These are phyloP conservation scores for Glonium stellatum DNA, from an alignment of 495 filamentous ascomycete genomes.

Conservation along the genomic window DNA sequence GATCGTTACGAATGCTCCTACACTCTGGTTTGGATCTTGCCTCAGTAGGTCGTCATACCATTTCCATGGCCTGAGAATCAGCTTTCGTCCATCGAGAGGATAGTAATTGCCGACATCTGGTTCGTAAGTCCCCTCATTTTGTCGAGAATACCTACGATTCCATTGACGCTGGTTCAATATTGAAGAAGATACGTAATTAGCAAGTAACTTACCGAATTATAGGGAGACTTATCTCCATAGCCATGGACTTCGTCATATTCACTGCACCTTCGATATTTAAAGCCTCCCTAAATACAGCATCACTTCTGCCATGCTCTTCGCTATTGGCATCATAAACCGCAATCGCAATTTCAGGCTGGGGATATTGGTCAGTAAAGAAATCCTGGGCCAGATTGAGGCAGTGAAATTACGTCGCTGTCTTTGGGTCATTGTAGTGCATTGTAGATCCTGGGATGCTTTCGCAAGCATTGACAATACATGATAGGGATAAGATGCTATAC, in stretches of 20 bases:
- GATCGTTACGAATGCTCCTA: constrained; percentile 28
- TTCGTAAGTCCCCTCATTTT: constrained; percentile 19
- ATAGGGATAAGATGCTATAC: constrained; percentile 22
- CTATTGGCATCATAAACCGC: constrained; percentile 32
- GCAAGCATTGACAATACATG: constrained; percentile 17
- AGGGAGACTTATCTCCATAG: constrained; percentile 21
- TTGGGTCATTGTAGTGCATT: constrained; percentile 20
- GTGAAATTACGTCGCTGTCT: constrained; percentile 29
- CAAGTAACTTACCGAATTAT: constrained; percentile 11
- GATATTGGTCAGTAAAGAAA: constrained; percentile 10
- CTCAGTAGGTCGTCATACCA: constrained; percentile 29
- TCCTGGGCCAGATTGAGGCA: constrained; percentile 23
- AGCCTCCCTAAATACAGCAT: constrained; percentile 29
- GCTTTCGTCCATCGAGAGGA: constrained; percentile 24
- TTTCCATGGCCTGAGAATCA: constrained; percentile 25
- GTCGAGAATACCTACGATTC: constrained; percentile 11
- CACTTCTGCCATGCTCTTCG: constrained; percentile 27
- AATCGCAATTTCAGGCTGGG: constrained; percentile 23
- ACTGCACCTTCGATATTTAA: constrained; percentile 26
- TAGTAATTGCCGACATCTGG: constrained; percentile 22
- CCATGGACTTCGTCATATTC: constrained; percentile 17
- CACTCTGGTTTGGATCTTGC: constrained; percentile 12
- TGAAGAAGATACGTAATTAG: neutral
- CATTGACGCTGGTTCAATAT: neutral
- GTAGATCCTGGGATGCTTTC: constrained; percentile 24